phyloP scores from a whole-genome alignment of 768 basidiomycete species.

The Trametes villosa region DNA sequence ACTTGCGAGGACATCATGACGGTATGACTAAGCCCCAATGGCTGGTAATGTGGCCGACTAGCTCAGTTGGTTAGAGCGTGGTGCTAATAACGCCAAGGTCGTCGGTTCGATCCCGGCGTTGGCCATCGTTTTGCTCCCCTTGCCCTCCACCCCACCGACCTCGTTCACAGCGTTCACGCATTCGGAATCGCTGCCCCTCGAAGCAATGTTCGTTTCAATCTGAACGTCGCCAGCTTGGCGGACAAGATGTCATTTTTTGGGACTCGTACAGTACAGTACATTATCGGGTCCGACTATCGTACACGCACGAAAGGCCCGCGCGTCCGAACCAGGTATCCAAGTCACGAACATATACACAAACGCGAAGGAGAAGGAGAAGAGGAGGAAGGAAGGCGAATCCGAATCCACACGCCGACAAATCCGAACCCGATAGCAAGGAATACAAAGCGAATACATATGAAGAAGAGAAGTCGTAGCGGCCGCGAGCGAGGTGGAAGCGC shows the following conservation, averaged over 20 bases:
- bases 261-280: neutral
- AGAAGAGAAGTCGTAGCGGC: neutral
- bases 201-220: neutral
- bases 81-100: too few species aligned
- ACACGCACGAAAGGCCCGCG: neutral
- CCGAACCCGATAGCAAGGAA: neutral
- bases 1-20: too few species aligned
- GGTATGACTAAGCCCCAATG: too few species aligned
- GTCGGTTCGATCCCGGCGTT: too few species aligned
- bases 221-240: neutral
- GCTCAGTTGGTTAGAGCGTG: conserved; percentile 95
- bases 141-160: too few species aligned
- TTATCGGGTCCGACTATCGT: neutral
- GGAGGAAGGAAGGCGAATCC: neutral
- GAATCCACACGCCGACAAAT: neutral
- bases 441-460: conserved; percentile 1
- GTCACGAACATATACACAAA: neutral
- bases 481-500: neutral
- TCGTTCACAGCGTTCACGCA: too few species aligned
- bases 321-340: neutral
- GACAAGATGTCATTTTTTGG: neutral
- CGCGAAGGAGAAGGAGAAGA: neutral
- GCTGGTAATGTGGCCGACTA: conserved; percentile 89
- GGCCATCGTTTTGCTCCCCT: too few species aligned
- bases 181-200: neutral